Evolutionary conservation across 108 stramenopile species (phyloP).

Genomic region (Fragilariopsis cylindrus): DNA sequence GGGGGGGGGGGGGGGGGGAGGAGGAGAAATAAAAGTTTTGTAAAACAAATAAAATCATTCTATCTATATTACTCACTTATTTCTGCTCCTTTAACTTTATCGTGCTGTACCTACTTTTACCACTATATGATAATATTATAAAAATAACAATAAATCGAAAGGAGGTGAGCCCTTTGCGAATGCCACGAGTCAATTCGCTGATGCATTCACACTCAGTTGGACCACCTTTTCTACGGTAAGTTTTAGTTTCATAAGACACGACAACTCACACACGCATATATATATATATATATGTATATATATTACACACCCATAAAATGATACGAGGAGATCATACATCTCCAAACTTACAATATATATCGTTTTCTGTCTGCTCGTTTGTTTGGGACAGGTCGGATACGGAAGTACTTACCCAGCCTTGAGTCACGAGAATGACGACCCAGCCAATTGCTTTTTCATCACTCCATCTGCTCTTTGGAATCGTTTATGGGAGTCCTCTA

Average conservation of each 20-base stretch:
- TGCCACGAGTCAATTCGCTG: conserved; percentile 40
- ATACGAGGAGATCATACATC: not conserved
- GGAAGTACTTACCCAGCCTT: conserved; percentile 69
- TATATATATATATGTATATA: not conserved
- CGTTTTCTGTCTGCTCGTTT: too few relatives aligned
- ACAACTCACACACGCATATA: conserved; percentile 20
- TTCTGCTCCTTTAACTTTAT: not conserved
- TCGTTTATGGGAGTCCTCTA: conserved; percentile 73
- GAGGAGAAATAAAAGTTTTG: not conserved
- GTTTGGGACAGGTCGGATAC: conserved; percentile 43
- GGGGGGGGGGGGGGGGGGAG: too few relatives aligned
- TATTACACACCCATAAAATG: not conserved
- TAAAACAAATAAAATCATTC: not conserved
- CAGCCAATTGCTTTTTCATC: conserved; percentile 50
- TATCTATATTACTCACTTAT: not conserved
- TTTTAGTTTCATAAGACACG: too few relatives aligned
- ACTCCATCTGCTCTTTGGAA: conserved; percentile 69
- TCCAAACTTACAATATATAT: too few relatives aligned
- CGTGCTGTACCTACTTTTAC: too few relatives aligned
- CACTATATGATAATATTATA: too few relatives aligned
- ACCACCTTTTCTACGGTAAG: conserved; percentile 62
- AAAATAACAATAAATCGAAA: not conserved
- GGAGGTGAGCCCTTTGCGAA: conserved; percentile 32
- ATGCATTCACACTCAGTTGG: conserved; percentile 77
- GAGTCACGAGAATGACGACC: conserved; percentile 45